Evolutionary conservation across 352 stramenopile genomes (phyloP).

Genomic region (Phytophthora gonapodyides): DNA sequence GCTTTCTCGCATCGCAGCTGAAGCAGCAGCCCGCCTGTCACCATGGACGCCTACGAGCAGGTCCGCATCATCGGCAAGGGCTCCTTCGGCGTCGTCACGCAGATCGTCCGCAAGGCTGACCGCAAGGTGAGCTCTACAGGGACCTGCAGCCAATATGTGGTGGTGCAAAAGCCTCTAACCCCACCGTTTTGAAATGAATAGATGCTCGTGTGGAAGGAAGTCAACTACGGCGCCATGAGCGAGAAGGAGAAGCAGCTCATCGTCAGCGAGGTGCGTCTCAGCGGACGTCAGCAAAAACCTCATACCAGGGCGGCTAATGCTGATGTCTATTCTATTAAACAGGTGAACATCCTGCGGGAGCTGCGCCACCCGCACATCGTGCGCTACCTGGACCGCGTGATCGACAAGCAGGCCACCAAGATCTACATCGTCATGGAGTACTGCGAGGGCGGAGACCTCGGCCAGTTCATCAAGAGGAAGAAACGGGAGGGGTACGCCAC

Average conservation of each 20-base stretch:
- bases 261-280: slow-evolving; percentile 79
- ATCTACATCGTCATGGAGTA: slow-evolving; percentile 97
- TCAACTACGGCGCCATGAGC: slow-evolving; percentile 92
- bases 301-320: background rate
- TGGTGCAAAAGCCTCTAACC: too few relatives aligned
- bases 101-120: slow-evolving; percentile 90
- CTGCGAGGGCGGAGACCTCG: slow-evolving; percentile 90
- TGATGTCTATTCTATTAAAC: background rate
- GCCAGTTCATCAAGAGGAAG: slow-evolving; percentile 92
- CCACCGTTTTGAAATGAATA: slow-evolving; percentile 24
- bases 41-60: slow-evolving; percentile 90
- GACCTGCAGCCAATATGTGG: background rate
- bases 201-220: slow-evolving; percentile 93
- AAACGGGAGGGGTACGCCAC: slow-evolving; percentile 77
- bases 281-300: background rate
- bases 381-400: slow-evolving; percentile 93
- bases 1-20: background rate
- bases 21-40: slow-evolving; percentile 6
- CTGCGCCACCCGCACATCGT: slow-evolving; percentile 94
- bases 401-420: slow-evolving; percentile 92
- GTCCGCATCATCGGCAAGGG: slow-evolving; percentile 91
- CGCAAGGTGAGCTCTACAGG: slow-evolving; percentile 61
- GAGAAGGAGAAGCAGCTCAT: slow-evolving; percentile 96
- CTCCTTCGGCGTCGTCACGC: slow-evolving; percentile 91
- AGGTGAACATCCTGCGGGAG: slow-evolving; percentile 94